Evolutionary conservation across 768 basidiomycete species (phyloP).

Genomic region (Austroboletus festivus): DNA sequence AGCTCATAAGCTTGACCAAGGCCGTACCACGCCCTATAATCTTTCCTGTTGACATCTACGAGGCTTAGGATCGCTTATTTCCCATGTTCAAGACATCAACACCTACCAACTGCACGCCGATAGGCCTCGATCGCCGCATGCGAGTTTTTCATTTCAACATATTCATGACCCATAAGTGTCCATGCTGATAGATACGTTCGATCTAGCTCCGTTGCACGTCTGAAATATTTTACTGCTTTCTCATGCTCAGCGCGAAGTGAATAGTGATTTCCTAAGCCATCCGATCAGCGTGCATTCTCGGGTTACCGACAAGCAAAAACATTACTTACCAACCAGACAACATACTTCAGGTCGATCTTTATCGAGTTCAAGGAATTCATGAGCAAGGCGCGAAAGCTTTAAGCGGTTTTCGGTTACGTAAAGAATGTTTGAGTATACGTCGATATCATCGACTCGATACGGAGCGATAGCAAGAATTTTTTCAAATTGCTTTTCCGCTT

Average conservation of each 20-base stretch:
- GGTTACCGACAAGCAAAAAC: neutral
- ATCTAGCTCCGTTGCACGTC: constrained; percentile 91
- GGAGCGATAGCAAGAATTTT: constrained; percentile 79
- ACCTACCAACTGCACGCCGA: constrained; percentile 87
- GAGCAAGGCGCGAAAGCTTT: constrained; percentile 88
- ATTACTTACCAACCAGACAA: constrained; percentile 79
- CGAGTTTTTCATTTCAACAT: constrained; percentile 98
- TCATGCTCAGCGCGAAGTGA: constrained; percentile 91
- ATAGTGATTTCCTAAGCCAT: constrained; percentile 90
- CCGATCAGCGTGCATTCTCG: neutral
- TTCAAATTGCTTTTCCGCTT: constrained; percentile 84
- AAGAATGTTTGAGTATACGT: constrained; percentile 94
- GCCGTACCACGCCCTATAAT: constrained; percentile 98
- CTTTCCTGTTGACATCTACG: constrained; percentile 91
- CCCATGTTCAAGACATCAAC: neutral
- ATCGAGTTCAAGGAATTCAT: constrained; percentile 85
- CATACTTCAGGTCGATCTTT: constrained; percentile 95
- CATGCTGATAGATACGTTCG: constrained; percentile 94
- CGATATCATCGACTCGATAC: constrained; percentile 89
- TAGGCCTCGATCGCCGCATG: constrained; percentile 99
- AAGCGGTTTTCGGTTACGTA: constrained; percentile 90
- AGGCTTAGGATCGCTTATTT: neutral
- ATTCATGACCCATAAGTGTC: constrained; percentile 99
- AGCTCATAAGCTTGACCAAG: constrained; percentile 97
- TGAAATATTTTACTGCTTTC: constrained; percentile 94